Conservation (phyloP, 305 asterid species). For the Fraxinus ornus region DNA sequence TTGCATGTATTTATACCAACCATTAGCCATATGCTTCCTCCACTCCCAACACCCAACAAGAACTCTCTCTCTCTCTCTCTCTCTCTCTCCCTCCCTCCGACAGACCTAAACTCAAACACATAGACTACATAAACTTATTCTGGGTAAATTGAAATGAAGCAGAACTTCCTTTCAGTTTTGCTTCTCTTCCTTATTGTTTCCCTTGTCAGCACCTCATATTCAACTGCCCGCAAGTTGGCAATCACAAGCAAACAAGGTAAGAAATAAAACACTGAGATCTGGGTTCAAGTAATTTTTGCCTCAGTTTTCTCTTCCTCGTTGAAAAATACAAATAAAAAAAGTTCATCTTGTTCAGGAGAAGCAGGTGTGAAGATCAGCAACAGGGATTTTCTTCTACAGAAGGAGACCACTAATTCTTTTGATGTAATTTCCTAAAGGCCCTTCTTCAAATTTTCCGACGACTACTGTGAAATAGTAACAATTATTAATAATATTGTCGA, state of each 20-base stretch:
- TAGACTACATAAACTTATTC: not conserved
- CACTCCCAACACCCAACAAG: constrained; percentile 20
- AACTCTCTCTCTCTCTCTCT: not conserved
- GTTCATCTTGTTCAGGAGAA: constrained; percentile 32
- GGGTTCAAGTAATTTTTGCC: not conserved
- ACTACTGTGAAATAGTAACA: not conserved
- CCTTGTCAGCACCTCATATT: constrained; percentile 32
- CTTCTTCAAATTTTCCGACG: not conserved
- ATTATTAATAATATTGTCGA: not conserved
- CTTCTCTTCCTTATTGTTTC: constrained; percentile 34
- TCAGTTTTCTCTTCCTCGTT: not conserved
- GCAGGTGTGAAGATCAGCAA: constrained; percentile 9
- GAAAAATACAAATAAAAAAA: not conserved
- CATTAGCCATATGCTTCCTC: constrained; percentile 35
- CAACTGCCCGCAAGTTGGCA: constrained; percentile 38
- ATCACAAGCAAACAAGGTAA: constrained; percentile 44
- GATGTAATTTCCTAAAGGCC: constrained; percentile 29
- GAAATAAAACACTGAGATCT: not conserved
- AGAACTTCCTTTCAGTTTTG: constrained; percentile 17
- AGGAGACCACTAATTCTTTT: constrained; percentile 25
- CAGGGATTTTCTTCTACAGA: constrained; percentile 24
- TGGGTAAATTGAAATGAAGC: constrained; percentile 38
- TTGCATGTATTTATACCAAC: constrained; percentile 31
- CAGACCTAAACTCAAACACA: not conserved
- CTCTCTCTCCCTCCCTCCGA: constrained; percentile 17